Percentiles rank a stretch among this genome's conserved stretches.
Conservation (phyloP, 305 asterid genomes). For the Solanum aculeatissimum region DNA sequence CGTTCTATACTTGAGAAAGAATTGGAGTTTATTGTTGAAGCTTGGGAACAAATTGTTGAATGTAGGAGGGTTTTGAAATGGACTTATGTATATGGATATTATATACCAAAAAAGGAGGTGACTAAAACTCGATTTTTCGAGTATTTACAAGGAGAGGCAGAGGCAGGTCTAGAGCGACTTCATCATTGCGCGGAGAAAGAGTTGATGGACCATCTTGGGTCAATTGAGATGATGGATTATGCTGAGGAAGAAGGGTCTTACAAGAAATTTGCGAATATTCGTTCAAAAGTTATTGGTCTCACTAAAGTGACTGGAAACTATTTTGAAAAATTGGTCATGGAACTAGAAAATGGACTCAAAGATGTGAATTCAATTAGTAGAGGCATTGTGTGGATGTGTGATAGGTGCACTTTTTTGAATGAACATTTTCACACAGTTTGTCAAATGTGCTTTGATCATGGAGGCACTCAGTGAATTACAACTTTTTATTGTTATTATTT, state of each 20-base stretch:
- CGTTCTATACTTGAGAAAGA: background rate
- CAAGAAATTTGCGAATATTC: background rate
- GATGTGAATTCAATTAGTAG: slow-evolving; percentile 21
- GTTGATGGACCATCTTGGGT: background rate
- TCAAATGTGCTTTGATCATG: background rate
- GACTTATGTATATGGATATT: slow-evolving; percentile 2
- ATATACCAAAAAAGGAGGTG: background rate
- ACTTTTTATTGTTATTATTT: background rate
- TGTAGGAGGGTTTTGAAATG: slow-evolving; percentile 6
- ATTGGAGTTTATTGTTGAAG: background rate
- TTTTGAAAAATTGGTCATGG: slow-evolving; percentile 9
- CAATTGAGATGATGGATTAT: background rate
- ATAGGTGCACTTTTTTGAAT: slow-evolving; percentile 1
- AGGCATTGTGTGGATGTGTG: background rate
- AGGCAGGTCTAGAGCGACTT: slow-evolving; percentile 4
- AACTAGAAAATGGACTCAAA: slow-evolving; percentile 8
- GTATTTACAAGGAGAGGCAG: slow-evolving; percentile 10
- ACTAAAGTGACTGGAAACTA: slow-evolving; percentile 2
- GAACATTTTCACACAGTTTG: background rate
- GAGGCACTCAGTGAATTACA: background rate
- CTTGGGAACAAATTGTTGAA: slow-evolving; percentile 8
- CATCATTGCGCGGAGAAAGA: slow-evolving; percentile 6
- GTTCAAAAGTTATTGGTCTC: background rate
- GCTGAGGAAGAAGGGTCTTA: background rate
- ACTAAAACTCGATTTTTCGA: background rate